A percentile compares a stretch with the other conserved stretches of the same genome.
phyloP scores from a whole-genome alignment of 1,284 basidiomycete species.

The Wolfiporia cocos region DNA sequence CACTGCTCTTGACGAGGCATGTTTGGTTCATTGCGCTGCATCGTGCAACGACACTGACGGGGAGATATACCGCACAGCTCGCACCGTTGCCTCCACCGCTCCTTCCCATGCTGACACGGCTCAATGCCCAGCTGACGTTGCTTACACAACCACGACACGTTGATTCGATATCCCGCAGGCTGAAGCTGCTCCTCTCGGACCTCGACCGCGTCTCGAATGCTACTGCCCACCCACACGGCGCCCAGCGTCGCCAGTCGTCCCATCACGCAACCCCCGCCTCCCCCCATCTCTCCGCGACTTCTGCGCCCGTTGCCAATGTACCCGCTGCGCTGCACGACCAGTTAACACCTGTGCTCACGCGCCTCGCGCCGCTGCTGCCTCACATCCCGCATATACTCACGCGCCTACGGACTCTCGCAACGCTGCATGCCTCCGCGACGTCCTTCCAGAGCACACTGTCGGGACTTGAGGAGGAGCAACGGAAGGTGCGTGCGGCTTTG shows the following conservation, averaged over 20 bases:
- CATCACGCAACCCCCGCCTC: slow-evolving; percentile 14
- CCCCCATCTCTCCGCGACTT: slow-evolving; percentile 12
- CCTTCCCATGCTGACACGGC: slow-evolving; percentile 72
- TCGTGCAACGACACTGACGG: slow-evolving; percentile 1
- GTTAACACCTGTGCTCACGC: slow-evolving; percentile 70
- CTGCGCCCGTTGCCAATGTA: slow-evolving; percentile 28
- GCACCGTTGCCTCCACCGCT: slow-evolving; percentile 76
- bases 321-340: slow-evolving; percentile 48
- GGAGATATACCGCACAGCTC: slow-evolving; percentile 28
- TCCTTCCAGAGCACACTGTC: slow-evolving; percentile 70
- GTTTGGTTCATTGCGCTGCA: slow-evolving; percentile 12
- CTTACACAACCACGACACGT: slow-evolving; percentile 95
- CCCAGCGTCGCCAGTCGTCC: slow-evolving; percentile 17
- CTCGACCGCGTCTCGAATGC: slow-evolving; percentile 76
- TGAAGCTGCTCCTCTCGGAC: slow-evolving; percentile 91
- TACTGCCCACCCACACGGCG: slow-evolving; percentile 35
- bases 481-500: slow-evolving; percentile 53
- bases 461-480: slow-evolving; percentile 68
- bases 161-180: slow-evolving; percentile 90
- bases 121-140: slow-evolving; percentile 82
- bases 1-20: slow-evolving; percentile 67
- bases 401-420: slow-evolving; percentile 78
- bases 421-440: slow-evolving; percentile 78
- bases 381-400: slow-evolving; percentile 90
- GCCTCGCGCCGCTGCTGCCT: slow-evolving; percentile 83